Percentiles rank a stretch among this genome's conserved stretches.
phyloP scores from a whole-genome alignment of 2,329 filamentous ascomycete genomes.

The Ophiostoma australiae region DNA sequence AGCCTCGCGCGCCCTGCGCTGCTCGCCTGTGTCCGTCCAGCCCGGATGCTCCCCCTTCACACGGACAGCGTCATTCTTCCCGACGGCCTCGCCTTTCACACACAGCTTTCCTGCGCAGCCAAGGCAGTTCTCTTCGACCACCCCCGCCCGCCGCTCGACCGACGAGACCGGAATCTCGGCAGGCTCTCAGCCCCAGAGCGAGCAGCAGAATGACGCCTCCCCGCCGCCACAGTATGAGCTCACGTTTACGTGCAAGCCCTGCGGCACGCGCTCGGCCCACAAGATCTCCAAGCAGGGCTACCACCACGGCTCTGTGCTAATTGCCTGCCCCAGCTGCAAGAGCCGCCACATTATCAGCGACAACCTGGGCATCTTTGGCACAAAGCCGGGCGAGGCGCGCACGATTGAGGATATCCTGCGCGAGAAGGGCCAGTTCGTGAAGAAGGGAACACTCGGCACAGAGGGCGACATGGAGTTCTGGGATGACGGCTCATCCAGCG shows the following conservation, averaged over 20 bases:
- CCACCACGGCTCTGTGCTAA: slow-evolving; percentile 81
- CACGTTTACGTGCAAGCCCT: slow-evolving; percentile 89
- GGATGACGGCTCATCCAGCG: slow-evolving; percentile 60
- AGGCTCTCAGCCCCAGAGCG: neutral
- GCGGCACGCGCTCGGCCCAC: slow-evolving; percentile 74
- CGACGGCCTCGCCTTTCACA: neutral
- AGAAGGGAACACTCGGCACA: slow-evolving; percentile 63
- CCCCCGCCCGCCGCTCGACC: neutral
- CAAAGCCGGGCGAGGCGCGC: slow-evolving; percentile 45
- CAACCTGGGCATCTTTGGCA: slow-evolving; percentile 73
- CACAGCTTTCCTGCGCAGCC: neutral
- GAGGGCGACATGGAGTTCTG: slow-evolving; percentile 92
- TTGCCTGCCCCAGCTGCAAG: slow-evolving; percentile 80
- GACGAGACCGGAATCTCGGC: neutral
- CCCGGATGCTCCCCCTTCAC: neutral
- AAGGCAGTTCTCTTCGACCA: neutral
- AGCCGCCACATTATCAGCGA: slow-evolving; percentile 90
- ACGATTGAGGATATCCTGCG: slow-evolving; percentile 74
- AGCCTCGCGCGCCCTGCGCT: slow-evolving; percentile 5
- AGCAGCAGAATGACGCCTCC: slow-evolving; percentile 4
- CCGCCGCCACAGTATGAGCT: slow-evolving; percentile 69
- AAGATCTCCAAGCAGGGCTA: slow-evolving; percentile 91
- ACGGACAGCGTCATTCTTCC: neutral
- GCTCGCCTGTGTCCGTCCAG: neutral
- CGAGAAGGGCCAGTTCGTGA: slow-evolving; percentile 69